Evolutionary conservation across 177 flowering plant species (phyloP), one percentile per base, ranked within the genome.

Genomic region (Vitis hybrid): DNA sequence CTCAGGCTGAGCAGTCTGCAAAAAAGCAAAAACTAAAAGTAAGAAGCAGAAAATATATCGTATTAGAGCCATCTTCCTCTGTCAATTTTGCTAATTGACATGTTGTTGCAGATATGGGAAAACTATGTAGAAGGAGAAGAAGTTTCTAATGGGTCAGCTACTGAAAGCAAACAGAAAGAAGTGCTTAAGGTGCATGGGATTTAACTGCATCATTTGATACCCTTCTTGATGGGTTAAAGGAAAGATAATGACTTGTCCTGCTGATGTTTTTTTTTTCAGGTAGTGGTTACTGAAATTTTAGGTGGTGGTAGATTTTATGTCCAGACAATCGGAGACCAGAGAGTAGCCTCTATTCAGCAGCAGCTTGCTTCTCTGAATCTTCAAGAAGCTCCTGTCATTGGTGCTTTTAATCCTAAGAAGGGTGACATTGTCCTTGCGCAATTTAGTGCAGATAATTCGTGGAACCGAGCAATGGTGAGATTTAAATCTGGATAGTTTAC

Each of bases 401-500:
- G 97, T 61, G 77, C 92, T 72, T 95, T 95, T 73, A 89, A 84
- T 78, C 99, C 99, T 10, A 90, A 83, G 81, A 95, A 90, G 84
- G 99, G 98, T 11, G 98, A 93, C 56, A 78, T 85, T 59, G 92
- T 95, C 74, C 92, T 95, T 73, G 96, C 96, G 61, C 91, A 89
- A 68, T 95, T 87, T 71, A 88, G 86, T 77, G 83, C 79, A 4
- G 99, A 93, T 74, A 86, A 90, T 48, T 90, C 99, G 49, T 95
- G 99, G 99, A 88, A 95, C 78, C 81, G 99, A 50, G 98, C 96
- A 12, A 87, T 91, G 96, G 97, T 95, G 76, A 81, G 87, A 41
- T 1, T 69, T n/a, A n/a, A 20, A 57, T 14, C 57, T 13, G 21
- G 21, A 66, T 66, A 27, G 46, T 62, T 52, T 27, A 11, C 14